phyloP scores from a whole-genome alignment of 2,329 filamentous ascomycete species.

The Hypoxylon sp. region DNA sequence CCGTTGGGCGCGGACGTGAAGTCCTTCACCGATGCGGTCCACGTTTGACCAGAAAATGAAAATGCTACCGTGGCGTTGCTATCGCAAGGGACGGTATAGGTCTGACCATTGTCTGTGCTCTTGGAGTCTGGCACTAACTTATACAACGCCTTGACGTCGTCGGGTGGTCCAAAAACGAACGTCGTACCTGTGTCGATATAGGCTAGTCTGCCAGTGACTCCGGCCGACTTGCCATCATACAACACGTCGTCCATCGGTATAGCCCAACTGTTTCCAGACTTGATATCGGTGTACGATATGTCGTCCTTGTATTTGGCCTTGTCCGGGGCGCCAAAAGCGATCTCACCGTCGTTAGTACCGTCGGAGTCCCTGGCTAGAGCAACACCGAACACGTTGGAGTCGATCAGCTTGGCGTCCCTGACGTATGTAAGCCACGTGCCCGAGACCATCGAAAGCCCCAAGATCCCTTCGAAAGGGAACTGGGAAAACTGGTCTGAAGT shows the following conservation, averaged over 20 bases:
- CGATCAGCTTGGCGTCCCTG: slow-evolving; percentile 65
- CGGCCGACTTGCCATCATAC: slow-evolving; percentile 68
- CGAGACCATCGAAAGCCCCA: slow-evolving; percentile 78
- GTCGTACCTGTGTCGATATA: slow-evolving; percentile 89
- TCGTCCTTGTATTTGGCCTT: slow-evolving; percentile 73
- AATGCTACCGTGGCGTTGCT: slow-evolving; percentile 71
- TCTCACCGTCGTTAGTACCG: slow-evolving; percentile 75
- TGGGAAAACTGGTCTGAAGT: slow-evolving; percentile 79
- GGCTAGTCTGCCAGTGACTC: slow-evolving; percentile 68
- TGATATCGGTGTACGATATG: slow-evolving; percentile 72
- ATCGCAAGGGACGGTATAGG: slow-evolving; percentile 79
- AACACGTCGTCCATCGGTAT: slow-evolving; percentile 75
- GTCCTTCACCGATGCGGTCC: slow-evolving; percentile 75
- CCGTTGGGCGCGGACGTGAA: slow-evolving; percentile 68
- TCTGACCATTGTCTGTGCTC: slow-evolving; percentile 66
- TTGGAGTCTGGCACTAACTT: slow-evolving; percentile 71
- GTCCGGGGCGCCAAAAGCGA: slow-evolving; percentile 81
- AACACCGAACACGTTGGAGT: slow-evolving; percentile 76
- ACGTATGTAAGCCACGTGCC: slow-evolving; percentile 77
- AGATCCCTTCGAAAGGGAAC: slow-evolving; percentile 89
- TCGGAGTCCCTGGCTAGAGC: slow-evolving; percentile 76
- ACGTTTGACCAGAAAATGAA: slow-evolving; percentile 74
- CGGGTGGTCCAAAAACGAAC: slow-evolving; percentile 77
- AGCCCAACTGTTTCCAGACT: slow-evolving; percentile 71
- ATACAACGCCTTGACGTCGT: slow-evolving; percentile 76